Conservation (phyloP, 306 rosid genomes). For the Dryas octopetala region DNA sequence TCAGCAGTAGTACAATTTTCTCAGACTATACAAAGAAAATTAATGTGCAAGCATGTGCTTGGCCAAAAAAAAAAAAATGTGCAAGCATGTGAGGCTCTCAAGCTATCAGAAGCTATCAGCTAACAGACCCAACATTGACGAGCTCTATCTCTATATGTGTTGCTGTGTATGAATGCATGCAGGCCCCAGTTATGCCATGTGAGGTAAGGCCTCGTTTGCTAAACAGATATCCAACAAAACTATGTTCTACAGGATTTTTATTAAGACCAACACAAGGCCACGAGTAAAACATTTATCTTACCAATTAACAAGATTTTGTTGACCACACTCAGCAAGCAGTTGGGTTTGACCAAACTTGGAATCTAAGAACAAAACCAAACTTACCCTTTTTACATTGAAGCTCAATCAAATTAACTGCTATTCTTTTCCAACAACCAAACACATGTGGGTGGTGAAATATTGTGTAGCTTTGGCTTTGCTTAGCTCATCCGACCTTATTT, state of each 20-base stretch:
- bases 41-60: too few species aligned
- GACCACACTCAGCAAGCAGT: background rate
- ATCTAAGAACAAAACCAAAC: background rate
- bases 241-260: background rate
- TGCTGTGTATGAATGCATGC: background rate
- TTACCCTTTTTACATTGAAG: background rate
- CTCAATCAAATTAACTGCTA: background rate
- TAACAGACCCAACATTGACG: too few species aligned
- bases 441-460: too few species aligned
- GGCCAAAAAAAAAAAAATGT: too few species aligned
- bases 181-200: constrained; percentile 16
- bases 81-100: too few species aligned
- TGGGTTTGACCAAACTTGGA: background rate
- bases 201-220: constrained; percentile 17
- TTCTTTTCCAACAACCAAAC: background rate
- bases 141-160: background rate
- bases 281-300: background rate
- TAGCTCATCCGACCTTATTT: too few species aligned
- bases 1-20: too few species aligned
- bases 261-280: background rate
- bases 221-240: constrained; percentile 9
- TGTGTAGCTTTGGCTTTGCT: too few species aligned
- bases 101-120: too few species aligned
- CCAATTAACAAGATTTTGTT: constrained; percentile 1
- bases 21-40: too few species aligned